Conservation (phyloP, 495 filamentous ascomycete genomes). For the Hyaloscypha variabilis region DNA sequence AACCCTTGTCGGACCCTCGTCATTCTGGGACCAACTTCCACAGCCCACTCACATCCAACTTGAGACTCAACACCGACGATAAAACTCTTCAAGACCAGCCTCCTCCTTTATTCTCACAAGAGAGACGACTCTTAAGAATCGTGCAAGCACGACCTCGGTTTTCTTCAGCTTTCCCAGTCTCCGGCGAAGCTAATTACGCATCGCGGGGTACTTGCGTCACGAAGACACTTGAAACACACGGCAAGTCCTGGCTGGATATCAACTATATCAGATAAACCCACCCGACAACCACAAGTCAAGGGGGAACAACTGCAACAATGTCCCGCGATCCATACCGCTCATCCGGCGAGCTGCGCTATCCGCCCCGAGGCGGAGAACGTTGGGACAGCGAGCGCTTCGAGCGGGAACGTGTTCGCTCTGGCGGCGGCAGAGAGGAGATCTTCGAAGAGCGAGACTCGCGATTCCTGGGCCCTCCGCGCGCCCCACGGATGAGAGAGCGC, state of each 20-base stretch:
- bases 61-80: slow-evolving; percentile 12
- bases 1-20: slow-evolving; percentile 22
- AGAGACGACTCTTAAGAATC: slow-evolving; percentile 2
- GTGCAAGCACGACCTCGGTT: background rate
- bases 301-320: slow-evolving; percentile 17
- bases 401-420: slow-evolving; percentile 37
- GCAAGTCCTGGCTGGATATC: background rate
- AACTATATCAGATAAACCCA: background rate
- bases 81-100: slow-evolving; percentile 30
- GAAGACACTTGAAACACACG: background rate
- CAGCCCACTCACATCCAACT: slow-evolving; percentile 15
- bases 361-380: slow-evolving; percentile 19
- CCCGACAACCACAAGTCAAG: background rate
- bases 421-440: slow-evolving; percentile 34
- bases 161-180: background rate
- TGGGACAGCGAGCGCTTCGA: slow-evolving; percentile 36
- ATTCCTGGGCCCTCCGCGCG: slow-evolving; percentile 6
- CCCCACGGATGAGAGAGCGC: slow-evolving; percentile 28
- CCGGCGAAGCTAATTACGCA: background rate
- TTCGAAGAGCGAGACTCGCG: slow-evolving; percentile 29
- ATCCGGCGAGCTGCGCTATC: slow-evolving; percentile 20
- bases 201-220: slow-evolving; percentile 9
- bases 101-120: slow-evolving; percentile 7
- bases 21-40: slow-evolving; percentile 23
- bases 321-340: slow-evolving; percentile 27